A percentile compares a stretch with the other conserved stretches of the same genome.
phyloP scores from a whole-genome alignment of 345 rosid species.

The Salix exigua region DNA sequence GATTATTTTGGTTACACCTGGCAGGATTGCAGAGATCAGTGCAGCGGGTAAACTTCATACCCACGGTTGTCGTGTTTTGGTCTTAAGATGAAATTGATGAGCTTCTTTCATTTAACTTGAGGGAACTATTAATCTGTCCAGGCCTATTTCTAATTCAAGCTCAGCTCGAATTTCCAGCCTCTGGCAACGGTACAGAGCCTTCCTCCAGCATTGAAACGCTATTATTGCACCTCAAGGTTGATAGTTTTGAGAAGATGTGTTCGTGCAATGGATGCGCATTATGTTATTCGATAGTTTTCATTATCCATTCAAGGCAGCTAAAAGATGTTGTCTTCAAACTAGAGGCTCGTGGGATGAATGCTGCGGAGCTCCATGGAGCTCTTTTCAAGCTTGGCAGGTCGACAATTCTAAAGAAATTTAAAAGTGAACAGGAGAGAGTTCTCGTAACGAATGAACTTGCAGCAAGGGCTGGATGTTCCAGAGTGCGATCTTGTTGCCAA shows the following conservation, averaged over 20 bases:
- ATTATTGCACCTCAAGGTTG: slow-evolving; percentile 71
- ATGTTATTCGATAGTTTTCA: slow-evolving; percentile 68
- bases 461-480: slow-evolving; percentile 84
- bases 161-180: slow-evolving; percentile 37
- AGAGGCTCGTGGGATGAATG: slow-evolving; percentile 78
- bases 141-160: slow-evolving; percentile 35
- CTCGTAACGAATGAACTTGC: slow-evolving; percentile 90
- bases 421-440: slow-evolving; percentile 75
- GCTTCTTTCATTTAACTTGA: slow-evolving; percentile 84
- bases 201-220: slow-evolving; percentile 82
- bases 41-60: slow-evolving; percentile 91
- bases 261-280: slow-evolving; percentile 77
- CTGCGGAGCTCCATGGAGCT: slow-evolving; percentile 85
- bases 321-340: slow-evolving; percentile 90
- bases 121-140: slow-evolving; percentile 43
- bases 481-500: slow-evolving; percentile 92
- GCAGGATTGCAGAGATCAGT: slow-evolving; percentile 89
- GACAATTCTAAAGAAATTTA: slow-evolving; percentile 73
- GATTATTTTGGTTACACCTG: slow-evolving; percentile 92
- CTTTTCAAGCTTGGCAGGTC: slow-evolving; percentile 95
- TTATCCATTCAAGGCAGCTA: slow-evolving; percentile 84
- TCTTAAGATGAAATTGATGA: slow-evolving; percentile 87
- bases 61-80: slow-evolving; percentile 77
- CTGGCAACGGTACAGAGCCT: slow-evolving; percentile 62
- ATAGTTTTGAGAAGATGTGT: slow-evolving; percentile 71